A percentile compares a stretch with the other conserved stretches of the same genome.
These are phyloP conservation scores for Dendrobium catenatum DNA, from an alignment of 106 monocot genomes.

Conservation along the genomic window DNA sequence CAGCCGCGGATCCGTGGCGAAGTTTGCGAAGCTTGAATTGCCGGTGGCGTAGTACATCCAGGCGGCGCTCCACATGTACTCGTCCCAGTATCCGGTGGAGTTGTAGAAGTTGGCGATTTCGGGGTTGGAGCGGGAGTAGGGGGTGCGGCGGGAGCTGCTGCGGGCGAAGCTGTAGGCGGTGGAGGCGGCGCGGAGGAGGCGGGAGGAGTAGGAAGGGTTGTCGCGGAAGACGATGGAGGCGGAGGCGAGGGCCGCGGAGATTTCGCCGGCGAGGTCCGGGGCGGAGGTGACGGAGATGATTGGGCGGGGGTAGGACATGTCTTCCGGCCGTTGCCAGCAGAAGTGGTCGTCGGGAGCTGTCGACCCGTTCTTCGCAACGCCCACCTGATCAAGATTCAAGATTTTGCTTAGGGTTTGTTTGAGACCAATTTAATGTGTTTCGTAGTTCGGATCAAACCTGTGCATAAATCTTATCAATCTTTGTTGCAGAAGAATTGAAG, in stretches of 20 bases:
- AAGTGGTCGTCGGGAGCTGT: constrained; percentile 71
- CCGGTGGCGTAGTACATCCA: constrained; percentile 97
- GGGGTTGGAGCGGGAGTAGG: constrained; percentile 35
- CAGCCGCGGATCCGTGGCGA: constrained; percentile 55
- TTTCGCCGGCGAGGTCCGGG: constrained; percentile 68
- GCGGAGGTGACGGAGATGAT: constrained; percentile 23
- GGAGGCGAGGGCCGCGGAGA: constrained; percentile 76
- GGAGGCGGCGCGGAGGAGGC: constrained; percentile 49
- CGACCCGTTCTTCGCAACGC: constrained; percentile 35
- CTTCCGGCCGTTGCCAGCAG: constrained; percentile 88
- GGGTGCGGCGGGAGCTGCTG: constrained; percentile 7
- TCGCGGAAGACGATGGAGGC: constrained; percentile 89
- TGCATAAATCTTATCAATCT: constrained; percentile 58
- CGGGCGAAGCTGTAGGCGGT: constrained; percentile 66
- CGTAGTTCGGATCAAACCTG: constrained; percentile 33
- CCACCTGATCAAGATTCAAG: constrained; percentile 33
- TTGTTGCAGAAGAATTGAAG: constrained; percentile 72
- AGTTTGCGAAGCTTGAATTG: constrained; percentile 44
- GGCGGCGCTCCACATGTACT: constrained; percentile 86
- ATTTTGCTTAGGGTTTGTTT: too few species aligned
- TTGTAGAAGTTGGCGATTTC: constrained; percentile 60
- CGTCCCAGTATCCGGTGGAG: constrained; percentile 85
- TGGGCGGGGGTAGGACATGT: constrained; percentile 65
- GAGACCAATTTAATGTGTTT: too few species aligned
- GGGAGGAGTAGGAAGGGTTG: constrained; percentile 52